A percentile compares a stretch with the other conserved stretches of the same genome.
Evolutionary conservation across 495 filamentous ascomycete species (phyloP).

Genomic region (Penicillium atrosanguineum): DNA sequence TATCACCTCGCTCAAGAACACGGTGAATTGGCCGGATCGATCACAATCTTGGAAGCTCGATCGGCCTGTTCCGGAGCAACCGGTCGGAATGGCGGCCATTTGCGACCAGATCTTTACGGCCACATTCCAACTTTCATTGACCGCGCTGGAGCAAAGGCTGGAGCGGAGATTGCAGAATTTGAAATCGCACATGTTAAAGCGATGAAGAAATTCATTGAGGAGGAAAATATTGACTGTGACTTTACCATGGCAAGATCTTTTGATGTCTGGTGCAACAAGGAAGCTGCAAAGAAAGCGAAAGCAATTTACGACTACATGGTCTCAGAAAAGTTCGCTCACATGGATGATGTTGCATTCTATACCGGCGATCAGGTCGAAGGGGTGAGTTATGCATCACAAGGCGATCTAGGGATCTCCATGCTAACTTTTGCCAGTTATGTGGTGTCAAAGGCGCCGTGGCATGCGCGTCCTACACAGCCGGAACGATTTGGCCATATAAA

Average conservation of each 20-base stretch:
- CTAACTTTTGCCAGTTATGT: conserved; percentile 16
- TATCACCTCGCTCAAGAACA: conserved; percentile 51
- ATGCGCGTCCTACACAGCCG: conserved; percentile 44
- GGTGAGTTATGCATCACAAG: conserved; percentile 13
- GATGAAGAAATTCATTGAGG: conserved; percentile 30
- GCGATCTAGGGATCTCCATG: no score
- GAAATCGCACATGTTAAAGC: conserved; percentile 30
- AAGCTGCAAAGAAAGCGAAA: conserved; percentile 28
- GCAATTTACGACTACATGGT: conserved; percentile 28
- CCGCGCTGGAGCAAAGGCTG: conserved; percentile 16
- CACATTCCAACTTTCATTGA: conserved; percentile 32
- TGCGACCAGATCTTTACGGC: conserved; percentile 31
- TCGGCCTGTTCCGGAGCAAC: conserved; percentile 40
- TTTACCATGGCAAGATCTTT: conserved; percentile 35
- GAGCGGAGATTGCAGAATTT: conserved; percentile 29
- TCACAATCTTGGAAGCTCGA: conserved; percentile 39
- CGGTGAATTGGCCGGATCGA: conserved; percentile 8
- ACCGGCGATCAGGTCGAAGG: conserved; percentile 29
- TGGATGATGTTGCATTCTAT: conserved; percentile 31
- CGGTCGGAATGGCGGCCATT: conserved; percentile 39
- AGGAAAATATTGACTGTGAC: conserved; percentile 42
- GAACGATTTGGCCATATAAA: conserved; percentile 63
- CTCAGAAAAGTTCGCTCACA: conserved; percentile 21
- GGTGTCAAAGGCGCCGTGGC: conserved; percentile 34
- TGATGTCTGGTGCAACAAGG: conserved; percentile 36